A percentile compares a stretch with the other conserved stretches of the same genome.
Evolutionary conservation across 345 rosid genomes (phyloP).

Genomic region (Gossypium herbaceum): DNA sequence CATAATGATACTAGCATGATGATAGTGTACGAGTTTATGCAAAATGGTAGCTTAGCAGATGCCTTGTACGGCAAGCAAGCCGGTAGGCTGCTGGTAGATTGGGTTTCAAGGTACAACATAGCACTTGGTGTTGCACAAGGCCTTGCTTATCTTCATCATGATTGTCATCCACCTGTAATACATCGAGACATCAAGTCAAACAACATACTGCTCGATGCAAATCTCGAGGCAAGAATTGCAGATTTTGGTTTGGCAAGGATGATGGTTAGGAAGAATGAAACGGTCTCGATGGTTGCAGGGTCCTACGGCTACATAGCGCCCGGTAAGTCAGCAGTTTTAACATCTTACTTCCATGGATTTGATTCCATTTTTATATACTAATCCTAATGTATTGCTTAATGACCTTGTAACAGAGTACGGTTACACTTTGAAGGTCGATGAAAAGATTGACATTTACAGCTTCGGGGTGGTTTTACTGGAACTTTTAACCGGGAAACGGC

Average conservation of each 20-base stretch:
- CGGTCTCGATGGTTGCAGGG: constrained; percentile 91
- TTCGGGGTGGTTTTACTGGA: constrained; percentile 84
- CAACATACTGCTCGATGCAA: constrained; percentile 77
- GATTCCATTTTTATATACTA: not conserved
- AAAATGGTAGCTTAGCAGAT: constrained; percentile 76
- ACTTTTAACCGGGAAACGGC: constrained; percentile 66
- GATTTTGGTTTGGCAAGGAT: constrained; percentile 91
- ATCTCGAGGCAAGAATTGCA: constrained; percentile 83
- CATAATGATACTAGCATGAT: constrained; percentile 68
- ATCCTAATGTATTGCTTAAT: not conserved
- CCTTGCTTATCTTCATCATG: constrained; percentile 91
- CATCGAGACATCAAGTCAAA: constrained; percentile 91
- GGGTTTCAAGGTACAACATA: constrained; percentile 84
- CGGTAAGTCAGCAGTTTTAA: constrained; percentile 37
- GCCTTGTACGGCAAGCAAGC: constrained; percentile 75
- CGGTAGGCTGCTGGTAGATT: constrained; percentile 62
- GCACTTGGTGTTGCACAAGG: constrained; percentile 92
- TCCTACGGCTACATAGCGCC: constrained; percentile 97
- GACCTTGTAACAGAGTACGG: constrained; percentile 62
- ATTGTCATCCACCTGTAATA: constrained; percentile 77
- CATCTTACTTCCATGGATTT: not conserved
- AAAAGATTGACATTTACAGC: constrained; percentile 89
- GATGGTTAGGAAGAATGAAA: constrained; percentile 85
- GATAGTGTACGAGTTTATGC: constrained; percentile 88
- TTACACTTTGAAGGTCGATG: constrained; percentile 87